A percentile compares a stretch with the other conserved stretches of the same genome.
Conservation (phyloP, 1,284 basidiomycete genomes). For the Ustilago nuda region DNA sequence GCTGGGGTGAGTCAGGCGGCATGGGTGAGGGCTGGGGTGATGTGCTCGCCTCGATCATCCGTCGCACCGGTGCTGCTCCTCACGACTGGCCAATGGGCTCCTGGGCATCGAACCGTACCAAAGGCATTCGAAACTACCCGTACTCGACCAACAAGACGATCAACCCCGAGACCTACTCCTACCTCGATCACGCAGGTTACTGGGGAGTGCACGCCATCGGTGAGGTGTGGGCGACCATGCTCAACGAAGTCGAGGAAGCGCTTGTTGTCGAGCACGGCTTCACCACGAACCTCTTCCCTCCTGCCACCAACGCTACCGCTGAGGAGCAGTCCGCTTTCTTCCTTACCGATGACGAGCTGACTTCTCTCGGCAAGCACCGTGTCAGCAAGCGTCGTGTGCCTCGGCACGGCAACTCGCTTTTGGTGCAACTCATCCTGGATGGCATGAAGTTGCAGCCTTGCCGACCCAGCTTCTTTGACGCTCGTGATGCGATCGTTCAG, state of each 20-base stretch:
- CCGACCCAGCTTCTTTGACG: conserved; percentile 87
- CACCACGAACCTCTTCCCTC: conserved; percentile 54
- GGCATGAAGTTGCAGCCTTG: conserved; percentile 96
- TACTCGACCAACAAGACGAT: conserved; percentile 74
- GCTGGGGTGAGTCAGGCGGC: conserved; percentile 93
- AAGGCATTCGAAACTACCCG: conserved; percentile 86
- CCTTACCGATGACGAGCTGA: conserved; percentile 51
- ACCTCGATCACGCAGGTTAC: conserved; percentile 86
- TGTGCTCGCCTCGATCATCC: conserved; percentile 73
- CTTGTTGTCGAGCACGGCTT: conserved; percentile 59
- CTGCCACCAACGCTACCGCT: conserved; percentile 47
- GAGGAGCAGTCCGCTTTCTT: conserved; percentile 46
- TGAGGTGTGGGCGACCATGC: conserved; percentile 94
- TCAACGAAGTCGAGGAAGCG: conserved; percentile 75
- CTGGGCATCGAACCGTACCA: conserved; percentile 84
- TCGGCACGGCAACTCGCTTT: conserved; percentile 89
- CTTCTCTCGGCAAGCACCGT: conserved; percentile 70
- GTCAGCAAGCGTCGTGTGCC: conserved; percentile 78
- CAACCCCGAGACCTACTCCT: conserved; percentile 94
- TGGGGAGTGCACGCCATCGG: conserved; percentile 80
- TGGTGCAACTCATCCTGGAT: conserved; percentile 85
- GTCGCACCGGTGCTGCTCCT: conserved; percentile 75
- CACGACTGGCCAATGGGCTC: conserved; percentile 80
- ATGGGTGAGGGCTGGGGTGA: conserved; percentile 89
- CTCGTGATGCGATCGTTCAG: conserved; percentile 90